Percentiles rank a stretch among this genome's conserved stretches.
These are phyloP conservation scores for Ramalina peruviana DNA, from an alignment of 495 filamentous ascomycete species.

Conservation along the genomic window DNA sequence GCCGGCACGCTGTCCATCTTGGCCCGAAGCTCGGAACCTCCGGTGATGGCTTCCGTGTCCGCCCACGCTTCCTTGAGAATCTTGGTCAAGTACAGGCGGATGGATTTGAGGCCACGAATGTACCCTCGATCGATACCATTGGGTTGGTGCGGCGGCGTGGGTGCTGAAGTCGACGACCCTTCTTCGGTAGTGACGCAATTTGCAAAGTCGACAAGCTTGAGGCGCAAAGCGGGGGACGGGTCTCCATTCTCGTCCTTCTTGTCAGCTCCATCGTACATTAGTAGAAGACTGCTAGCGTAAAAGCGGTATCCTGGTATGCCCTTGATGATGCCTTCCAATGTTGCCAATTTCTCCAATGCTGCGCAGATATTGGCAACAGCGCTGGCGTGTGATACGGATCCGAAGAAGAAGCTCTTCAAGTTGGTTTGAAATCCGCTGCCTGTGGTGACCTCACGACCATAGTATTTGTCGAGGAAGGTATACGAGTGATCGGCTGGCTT, in stretches of 20 bases:
- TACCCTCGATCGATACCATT: constrained; percentile 79
- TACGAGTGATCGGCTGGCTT: constrained; percentile 72
- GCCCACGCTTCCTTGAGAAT: constrained; percentile 60
- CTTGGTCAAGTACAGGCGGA: constrained; percentile 73
- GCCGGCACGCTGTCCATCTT: constrained; percentile 15
- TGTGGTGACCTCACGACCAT: constrained; percentile 75
- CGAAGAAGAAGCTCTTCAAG: constrained; percentile 77
- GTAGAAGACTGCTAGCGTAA: constrained; percentile 85
- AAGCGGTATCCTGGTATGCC: constrained; percentile 76
- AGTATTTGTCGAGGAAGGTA: constrained; percentile 93
- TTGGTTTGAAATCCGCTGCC: constrained; percentile 84
- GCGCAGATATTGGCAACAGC: constrained; percentile 74
- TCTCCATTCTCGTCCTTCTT: constrained; percentile 26
- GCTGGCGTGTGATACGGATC: constrained; percentile 67
- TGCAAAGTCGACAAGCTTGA: constrained; percentile 97
- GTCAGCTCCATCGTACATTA: constrained; percentile 78
- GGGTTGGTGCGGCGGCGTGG: constrained; percentile 72
- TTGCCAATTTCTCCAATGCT: constrained; percentile 67
- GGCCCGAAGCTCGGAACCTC: constrained; percentile 20
- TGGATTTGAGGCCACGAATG: constrained; percentile 64
- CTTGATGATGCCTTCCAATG: constrained; percentile 70
- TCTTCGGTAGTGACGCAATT: constrained; percentile 91
- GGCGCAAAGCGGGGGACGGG: constrained; percentile 47
- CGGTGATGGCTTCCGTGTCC: constrained; percentile 34
- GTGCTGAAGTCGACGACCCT: constrained; percentile 39